Evolutionary conservation across 2,329 filamentous ascomycete species (phyloP).

Genomic region (Calonectria leucothoes): DNA sequence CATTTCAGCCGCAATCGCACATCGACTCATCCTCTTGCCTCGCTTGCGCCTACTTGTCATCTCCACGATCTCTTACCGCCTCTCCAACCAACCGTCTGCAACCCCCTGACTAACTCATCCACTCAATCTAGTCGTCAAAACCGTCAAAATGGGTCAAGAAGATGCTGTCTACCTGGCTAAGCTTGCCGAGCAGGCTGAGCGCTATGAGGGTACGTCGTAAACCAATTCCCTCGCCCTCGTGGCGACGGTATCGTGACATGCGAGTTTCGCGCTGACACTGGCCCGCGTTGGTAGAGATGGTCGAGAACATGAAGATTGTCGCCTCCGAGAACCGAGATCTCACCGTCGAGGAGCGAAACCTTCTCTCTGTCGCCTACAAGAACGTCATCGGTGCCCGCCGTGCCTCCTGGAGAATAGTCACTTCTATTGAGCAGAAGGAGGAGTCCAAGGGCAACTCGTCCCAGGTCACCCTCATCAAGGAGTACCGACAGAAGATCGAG

Average conservation of each 20-base stretch:
- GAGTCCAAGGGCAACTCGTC: slow-evolving; percentile 98
- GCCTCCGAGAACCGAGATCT: slow-evolving; percentile 87
- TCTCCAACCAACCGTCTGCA: slow-evolving; percentile 33
- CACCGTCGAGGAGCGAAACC: slow-evolving; percentile 97
- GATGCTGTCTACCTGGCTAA: slow-evolving; percentile 99
- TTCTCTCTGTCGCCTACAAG: slow-evolving; percentile 99
- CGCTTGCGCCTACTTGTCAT: slow-evolving; percentile 32
- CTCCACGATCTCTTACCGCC: slow-evolving; percentile 29
- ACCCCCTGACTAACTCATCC: slow-evolving; percentile 39
- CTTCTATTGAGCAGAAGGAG: slow-evolving; percentile 99
- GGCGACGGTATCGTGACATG: not conserved
- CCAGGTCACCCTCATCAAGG: slow-evolving; percentile 93
- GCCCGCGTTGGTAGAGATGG: slow-evolving; percentile 81
- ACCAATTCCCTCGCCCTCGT: not conserved
- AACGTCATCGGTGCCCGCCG: slow-evolving; percentile 98
- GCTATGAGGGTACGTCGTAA: slow-evolving; percentile 88
- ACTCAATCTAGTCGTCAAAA: slow-evolving; percentile 41
- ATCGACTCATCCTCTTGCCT: slow-evolving; percentile 20
- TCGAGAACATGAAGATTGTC: slow-evolving; percentile 99
- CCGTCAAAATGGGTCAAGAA: slow-evolving; percentile 94
- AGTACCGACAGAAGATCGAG: slow-evolving; percentile 99
- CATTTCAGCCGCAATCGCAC: slow-evolving; percentile 28
- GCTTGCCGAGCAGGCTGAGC: slow-evolving; percentile 99
- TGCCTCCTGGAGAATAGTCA: slow-evolving; percentile 99
- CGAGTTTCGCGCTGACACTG: slow-evolving; percentile 38